These are phyloP conservation scores for Zopfia rhizophila DNA, from an alignment of 2,329 filamentous ascomycete species.

Conservation along the genomic window DNA sequence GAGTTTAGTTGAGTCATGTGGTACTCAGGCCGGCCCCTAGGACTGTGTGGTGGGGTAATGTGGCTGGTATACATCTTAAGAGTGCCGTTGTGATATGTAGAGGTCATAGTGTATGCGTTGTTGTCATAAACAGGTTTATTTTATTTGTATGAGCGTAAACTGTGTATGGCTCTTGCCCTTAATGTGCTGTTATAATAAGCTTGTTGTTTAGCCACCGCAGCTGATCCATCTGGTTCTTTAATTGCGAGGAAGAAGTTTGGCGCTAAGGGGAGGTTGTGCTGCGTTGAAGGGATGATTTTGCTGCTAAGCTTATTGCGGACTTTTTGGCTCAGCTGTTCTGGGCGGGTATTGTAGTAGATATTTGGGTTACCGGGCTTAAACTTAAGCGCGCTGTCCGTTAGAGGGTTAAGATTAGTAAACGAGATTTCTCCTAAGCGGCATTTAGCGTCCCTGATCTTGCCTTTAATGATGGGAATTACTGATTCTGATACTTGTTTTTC, in stretches of 20 bases:
- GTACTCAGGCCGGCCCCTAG: slow-evolving; percentile 49
- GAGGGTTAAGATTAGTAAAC: slow-evolving; percentile 13
- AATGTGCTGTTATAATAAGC: slow-evolving; percentile 27
- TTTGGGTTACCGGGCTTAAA: slow-evolving; percentile 33
- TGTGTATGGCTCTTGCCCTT: slow-evolving; percentile 50
- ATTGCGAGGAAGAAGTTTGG: slow-evolving; percentile 49
- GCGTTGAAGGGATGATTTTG: slow-evolving; percentile 11
- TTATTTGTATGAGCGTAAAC: slow-evolving; percentile 48
- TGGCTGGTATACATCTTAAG: slow-evolving; percentile 54
- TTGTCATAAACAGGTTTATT: slow-evolving; percentile 48
- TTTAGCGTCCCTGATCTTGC: slow-evolving; percentile 24
- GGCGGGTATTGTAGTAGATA: slow-evolving; percentile 36
- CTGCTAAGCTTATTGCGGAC: slow-evolving; percentile 31
- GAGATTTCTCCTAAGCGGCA: slow-evolving; percentile 27
- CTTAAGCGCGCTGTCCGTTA: slow-evolving; percentile 14
- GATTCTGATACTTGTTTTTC: slow-evolving; percentile 1
- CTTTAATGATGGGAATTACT: slow-evolving; percentile 2
- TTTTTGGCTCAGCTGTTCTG: slow-evolving; percentile 32
- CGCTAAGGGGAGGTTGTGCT: neutral
- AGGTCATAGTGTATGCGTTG: slow-evolving; percentile 50
- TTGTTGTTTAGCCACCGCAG: slow-evolving; percentile 32
- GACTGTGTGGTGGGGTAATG: slow-evolving; percentile 36
- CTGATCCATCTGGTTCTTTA: slow-evolving; percentile 47
- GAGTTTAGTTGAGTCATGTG: slow-evolving; percentile 47
- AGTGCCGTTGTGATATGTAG: slow-evolving; percentile 48